phyloP scores from a whole-genome alignment of 352 stramenopile genomes.

The Pythium dissotocum region DNA sequence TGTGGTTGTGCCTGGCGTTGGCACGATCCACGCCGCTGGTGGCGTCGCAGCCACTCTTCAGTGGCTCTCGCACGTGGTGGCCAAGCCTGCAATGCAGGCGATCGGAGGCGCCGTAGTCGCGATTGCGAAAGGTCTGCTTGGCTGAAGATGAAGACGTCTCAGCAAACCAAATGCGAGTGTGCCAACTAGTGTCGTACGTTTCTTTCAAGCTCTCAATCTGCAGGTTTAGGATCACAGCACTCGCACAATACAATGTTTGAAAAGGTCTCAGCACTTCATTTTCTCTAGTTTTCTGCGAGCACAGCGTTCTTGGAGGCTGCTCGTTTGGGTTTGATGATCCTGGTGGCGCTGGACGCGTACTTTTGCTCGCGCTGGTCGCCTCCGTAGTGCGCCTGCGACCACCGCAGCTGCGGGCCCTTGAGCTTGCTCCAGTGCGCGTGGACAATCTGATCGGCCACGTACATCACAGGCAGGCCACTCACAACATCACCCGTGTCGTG shows the following conservation, averaged over 20 bases:
- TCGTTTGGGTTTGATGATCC: too few relatives aligned
- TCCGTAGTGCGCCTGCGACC: conserved; percentile 15
- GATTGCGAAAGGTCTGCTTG: neutral
- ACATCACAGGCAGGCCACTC: conserved; percentile 23
- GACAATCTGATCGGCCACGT: conserved; percentile 34
- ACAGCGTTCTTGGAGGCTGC: too few relatives aligned
- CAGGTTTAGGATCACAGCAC: too few relatives aligned
- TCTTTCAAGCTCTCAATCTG: too few relatives aligned
- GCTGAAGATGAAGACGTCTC: neutral
- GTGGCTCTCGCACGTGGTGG: neutral
- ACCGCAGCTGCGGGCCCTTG: conserved; percentile 22
- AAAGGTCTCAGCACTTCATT: too few relatives aligned
- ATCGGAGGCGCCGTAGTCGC: neutral
- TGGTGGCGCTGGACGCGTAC: too few relatives aligned
- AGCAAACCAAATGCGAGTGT: too few relatives aligned
- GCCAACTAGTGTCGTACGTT: too few relatives aligned
- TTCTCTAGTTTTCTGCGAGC: too few relatives aligned
- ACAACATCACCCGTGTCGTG: conserved; percentile 23
- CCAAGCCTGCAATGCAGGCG: neutral
- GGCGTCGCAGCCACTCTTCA: conserved; percentile 29
- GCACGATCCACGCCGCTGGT: conserved; percentile 26
- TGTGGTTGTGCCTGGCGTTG: conserved; percentile 26
- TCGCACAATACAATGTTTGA: too few relatives aligned
- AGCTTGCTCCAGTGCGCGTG: conserved; percentile 37
- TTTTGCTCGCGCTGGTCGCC: neutral